These are phyloP conservation scores for Leishmania arabica DNA, from an alignment of 208 protist genomes.

Conservation along the genomic window DNA sequence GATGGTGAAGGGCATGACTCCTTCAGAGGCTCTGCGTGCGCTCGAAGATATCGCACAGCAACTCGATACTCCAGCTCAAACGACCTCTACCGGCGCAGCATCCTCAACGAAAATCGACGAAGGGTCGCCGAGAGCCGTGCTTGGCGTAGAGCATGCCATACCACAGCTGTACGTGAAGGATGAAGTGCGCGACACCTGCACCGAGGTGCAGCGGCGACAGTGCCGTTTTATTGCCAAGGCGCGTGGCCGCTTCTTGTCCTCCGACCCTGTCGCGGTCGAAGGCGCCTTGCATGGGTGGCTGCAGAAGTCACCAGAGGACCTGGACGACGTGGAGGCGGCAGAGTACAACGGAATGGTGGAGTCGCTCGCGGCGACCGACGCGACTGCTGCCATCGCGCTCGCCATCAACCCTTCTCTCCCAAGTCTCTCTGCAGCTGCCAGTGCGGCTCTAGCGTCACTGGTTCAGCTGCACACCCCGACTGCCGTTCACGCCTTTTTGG, in stretches of 20 bases:
- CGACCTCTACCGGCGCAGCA: background rate
- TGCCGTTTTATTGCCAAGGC: conserved; percentile 53
- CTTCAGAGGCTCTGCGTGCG: conserved; percentile 30
- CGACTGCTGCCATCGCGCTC: conserved; percentile 46
- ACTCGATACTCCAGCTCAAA: background rate
- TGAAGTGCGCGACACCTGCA: conserved; percentile 10
- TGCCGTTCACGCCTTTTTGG: conserved; percentile 57
- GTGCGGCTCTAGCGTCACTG: conserved; percentile 40
- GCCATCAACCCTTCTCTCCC: conserved; percentile 62
- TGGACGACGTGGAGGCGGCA: conserved; percentile 17
- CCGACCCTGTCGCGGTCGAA: conserved; percentile 29
- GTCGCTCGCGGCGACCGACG: conserved; percentile 39
- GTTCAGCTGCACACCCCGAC: conserved; percentile 48
- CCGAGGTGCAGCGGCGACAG: conserved; percentile 46
- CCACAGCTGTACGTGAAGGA: conserved; percentile 47
- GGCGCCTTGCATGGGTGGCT: conserved; percentile 14
- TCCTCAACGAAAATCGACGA: background rate
- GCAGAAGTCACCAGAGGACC: background rate
- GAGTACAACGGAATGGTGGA: conserved; percentile 66
- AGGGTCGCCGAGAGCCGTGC: too few species aligned
- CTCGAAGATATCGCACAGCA: conserved; percentile 26
- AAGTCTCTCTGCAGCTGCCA: conserved; percentile 35
- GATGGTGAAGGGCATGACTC: conserved; percentile 9
- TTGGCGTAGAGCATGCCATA: background rate
- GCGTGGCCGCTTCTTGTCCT: conserved; percentile 40